Evolutionary conservation across 129 eudicot genomes (phyloP).

Genomic region (Erigeron canadensis): DNA sequence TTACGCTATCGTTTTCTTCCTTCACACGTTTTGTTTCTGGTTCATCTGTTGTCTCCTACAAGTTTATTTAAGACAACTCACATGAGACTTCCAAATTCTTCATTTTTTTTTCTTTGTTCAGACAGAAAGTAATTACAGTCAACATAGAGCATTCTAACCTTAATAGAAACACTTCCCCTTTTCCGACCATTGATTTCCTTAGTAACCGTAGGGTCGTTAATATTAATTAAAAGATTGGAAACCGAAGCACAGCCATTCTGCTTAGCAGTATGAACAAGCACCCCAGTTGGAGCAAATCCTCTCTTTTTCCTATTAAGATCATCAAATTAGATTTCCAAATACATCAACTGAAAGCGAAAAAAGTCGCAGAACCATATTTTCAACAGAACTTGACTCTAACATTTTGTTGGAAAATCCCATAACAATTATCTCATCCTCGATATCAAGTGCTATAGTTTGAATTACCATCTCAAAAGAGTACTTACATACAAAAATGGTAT

Average conservation of each 20-base stretch:
- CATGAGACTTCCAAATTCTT: slow-evolving; percentile 5
- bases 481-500: slow-evolving; percentile 27
- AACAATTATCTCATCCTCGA: slow-evolving; percentile 4
- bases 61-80: not conserved
- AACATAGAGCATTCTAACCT: slow-evolving; percentile 24
- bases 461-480: slow-evolving; percentile 14
- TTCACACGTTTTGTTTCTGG: slow-evolving; percentile 22
- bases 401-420: slow-evolving; percentile 15
- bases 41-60: slow-evolving; percentile 34
- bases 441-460: slow-evolving; percentile 9
- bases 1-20: slow-evolving; percentile 10
- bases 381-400: not conserved
- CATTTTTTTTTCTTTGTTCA: not conserved
- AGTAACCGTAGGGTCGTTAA: slow-evolving; percentile 23
- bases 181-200: slow-evolving; percentile 17
- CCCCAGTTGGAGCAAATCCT: slow-evolving; percentile 58
- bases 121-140: no score
- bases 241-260: slow-evolving; percentile 57
- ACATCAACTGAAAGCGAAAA: not conserved
- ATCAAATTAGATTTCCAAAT: not conserved
- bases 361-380: slow-evolving; percentile 3
- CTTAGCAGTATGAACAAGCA: slow-evolving; percentile 49
- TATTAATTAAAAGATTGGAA: slow-evolving; percentile 43
- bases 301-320: slow-evolving; percentile 54
- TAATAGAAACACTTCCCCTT: slow-evolving; percentile 31